Evolutionary conservation across 495 filamentous ascomycete species (phyloP).

Genomic region (Tuber umbilicatum): DNA sequence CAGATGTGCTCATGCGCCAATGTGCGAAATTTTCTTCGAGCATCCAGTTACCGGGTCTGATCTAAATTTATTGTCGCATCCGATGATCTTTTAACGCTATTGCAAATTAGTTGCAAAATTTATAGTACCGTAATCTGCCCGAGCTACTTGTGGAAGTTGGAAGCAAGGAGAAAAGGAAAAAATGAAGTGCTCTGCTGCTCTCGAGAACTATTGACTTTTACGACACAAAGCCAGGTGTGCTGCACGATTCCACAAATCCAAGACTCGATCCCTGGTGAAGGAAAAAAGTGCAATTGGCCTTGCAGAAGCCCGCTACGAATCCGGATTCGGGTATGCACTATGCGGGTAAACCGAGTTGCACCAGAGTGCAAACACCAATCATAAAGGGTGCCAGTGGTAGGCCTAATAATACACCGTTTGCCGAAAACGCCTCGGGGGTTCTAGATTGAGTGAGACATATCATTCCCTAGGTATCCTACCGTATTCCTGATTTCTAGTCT

Average conservation of each 20-base stretch:
- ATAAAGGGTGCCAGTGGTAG: background rate
- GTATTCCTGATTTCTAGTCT: background rate
- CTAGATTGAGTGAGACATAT: background rate
- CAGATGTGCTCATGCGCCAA: background rate
- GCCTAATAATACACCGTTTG: background rate
- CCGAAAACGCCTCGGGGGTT: background rate
- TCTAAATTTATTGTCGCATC: background rate
- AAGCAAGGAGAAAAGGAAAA: background rate
- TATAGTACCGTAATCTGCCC: background rate
- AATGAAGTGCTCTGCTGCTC: background rate
- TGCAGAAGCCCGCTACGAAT: background rate
- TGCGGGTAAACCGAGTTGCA: background rate
- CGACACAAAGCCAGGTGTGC: background rate
- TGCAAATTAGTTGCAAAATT: background rate
- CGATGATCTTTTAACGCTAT: background rate
- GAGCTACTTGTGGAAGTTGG: background rate
- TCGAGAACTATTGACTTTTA: background rate
- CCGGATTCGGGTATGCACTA: background rate
- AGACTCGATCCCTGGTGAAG: background rate
- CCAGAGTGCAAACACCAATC: background rate
- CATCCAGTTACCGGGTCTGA: background rate
- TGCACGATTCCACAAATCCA: background rate
- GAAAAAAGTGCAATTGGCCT: background rate
- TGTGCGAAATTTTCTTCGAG: background rate
- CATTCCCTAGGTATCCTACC: background rate